A percentile compares a stretch with the other conserved stretches of the same genome.
These are phyloP conservation scores for Aspergillus caelatus DNA, from an alignment of 2,329 filamentous ascomycete genomes.

Conservation along the genomic window DNA sequence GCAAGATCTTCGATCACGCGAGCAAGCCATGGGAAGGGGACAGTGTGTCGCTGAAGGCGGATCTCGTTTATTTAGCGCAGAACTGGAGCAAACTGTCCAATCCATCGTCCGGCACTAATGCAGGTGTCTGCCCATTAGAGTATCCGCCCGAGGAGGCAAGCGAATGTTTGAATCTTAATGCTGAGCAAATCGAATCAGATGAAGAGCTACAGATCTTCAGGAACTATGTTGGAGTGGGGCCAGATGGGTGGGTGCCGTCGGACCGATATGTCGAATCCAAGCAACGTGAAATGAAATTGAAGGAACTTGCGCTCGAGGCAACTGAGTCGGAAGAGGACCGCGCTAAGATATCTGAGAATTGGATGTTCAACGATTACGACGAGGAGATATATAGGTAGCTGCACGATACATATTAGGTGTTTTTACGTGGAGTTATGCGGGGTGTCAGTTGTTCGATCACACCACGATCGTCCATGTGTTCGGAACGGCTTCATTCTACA, in stretches of 20 bases:
- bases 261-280: slow-evolving; percentile 16
- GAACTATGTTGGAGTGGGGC: slow-evolving; percentile 12
- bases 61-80: slow-evolving; percentile 14
- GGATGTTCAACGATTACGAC: slow-evolving; percentile 20
- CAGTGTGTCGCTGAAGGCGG: slow-evolving; percentile 21
- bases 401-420: neutral
- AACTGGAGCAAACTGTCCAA: neutral
- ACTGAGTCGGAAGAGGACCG: slow-evolving; percentile 18
- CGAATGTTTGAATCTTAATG: neutral
- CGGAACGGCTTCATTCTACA: no score
- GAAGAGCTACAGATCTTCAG: neutral
- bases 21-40: slow-evolving; percentile 30
- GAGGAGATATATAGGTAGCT: slow-evolving; percentile 13
- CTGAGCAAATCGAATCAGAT: neutral
- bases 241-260: slow-evolving; percentile 21
- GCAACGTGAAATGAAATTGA: slow-evolving; percentile 13
- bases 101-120: neutral
- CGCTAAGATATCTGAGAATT: slow-evolving; percentile 16
- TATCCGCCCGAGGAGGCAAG: neutral
- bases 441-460: no score
- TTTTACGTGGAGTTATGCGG: neutral
- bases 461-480: no score
- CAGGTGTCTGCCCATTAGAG: neutral
- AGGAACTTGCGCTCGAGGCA: slow-evolving; percentile 17
- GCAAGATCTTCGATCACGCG: slow-evolving; percentile 23